Evolutionary conservation across 2,329 filamentous ascomycete genomes (phyloP).

Genomic region (Calonectria multiphialidica): DNA sequence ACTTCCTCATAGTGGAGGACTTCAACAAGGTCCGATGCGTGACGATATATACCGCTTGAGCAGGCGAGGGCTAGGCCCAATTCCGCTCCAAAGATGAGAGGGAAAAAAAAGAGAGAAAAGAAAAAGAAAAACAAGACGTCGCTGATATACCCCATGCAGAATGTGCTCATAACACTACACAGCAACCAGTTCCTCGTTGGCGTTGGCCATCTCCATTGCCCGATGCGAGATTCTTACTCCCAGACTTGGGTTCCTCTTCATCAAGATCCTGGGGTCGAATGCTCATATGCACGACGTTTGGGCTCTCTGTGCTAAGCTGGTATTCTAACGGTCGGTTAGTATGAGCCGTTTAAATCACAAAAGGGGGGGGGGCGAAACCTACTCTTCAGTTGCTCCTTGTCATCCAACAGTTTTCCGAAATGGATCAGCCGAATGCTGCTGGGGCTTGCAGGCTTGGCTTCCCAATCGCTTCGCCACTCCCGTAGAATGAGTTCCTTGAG

Average conservation of each 20-base stretch:
- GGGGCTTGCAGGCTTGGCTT: slow-evolving; percentile 85
- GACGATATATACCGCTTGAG: slow-evolving; percentile 19
- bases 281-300: slow-evolving; percentile 96
- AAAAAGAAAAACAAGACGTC: slow-evolving; percentile 10
- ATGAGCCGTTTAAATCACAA: background rate
- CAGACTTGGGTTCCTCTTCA: slow-evolving; percentile 80
- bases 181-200: slow-evolving; percentile 60
- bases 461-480: slow-evolving; percentile 95
- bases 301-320: slow-evolving; percentile 78
- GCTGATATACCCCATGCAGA: slow-evolving; percentile 14
- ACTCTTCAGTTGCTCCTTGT: slow-evolving; percentile 89
- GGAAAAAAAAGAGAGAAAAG: background rate
- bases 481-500: slow-evolving; percentile 93
- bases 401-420: slow-evolving; percentile 90
- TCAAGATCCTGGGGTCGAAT: slow-evolving; percentile 89
- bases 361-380: slow-evolving; percentile 48
- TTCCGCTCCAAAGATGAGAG: slow-evolving; percentile 2
- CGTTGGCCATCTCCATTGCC: slow-evolving; percentile 55
- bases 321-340: slow-evolving; percentile 72
- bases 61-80: slow-evolving; percentile 1
- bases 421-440: slow-evolving; percentile 92
- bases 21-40: slow-evolving; percentile 15
- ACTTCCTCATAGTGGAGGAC: slow-evolving; percentile 11
- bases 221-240: slow-evolving; percentile 64
- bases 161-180: slow-evolving; percentile 61